A percentile compares a stretch with the other conserved stretches of the same genome.
Conservation (phyloP, 179 eudicot genomes). For the Beta macrorhiza region DNA sequence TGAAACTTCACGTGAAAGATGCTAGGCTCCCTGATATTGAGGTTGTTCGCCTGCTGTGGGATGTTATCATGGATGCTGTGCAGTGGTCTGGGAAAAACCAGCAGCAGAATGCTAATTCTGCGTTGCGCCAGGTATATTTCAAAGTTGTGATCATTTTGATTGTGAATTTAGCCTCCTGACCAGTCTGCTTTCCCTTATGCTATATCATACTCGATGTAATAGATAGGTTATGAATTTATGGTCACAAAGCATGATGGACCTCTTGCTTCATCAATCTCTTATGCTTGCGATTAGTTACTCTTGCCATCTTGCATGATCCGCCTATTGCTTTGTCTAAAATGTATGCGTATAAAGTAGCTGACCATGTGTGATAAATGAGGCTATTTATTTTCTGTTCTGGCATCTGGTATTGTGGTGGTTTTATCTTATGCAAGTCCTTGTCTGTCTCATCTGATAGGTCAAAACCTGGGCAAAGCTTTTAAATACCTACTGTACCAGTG, state of each 20-base stretch:
- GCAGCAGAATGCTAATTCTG: constrained; percentile 96
- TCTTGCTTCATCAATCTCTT: background rate
- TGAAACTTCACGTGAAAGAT: constrained; percentile 80
- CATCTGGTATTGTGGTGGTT: background rate
- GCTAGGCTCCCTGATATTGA: constrained; percentile 92
- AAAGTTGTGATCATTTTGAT: background rate
- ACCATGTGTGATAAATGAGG: background rate
- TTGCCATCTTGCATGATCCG: background rate
- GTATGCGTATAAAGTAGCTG: background rate
- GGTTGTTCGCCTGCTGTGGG: constrained; percentile 90
- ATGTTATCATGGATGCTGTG: constrained; percentile 95
- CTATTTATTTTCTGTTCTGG: no score
- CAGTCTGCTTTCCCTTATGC: background rate
- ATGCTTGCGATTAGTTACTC: background rate
- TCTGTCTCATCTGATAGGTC: constrained; percentile 47
- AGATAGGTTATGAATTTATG: background rate
- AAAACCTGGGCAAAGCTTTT: constrained; percentile 82
- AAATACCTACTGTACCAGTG: constrained; percentile 86
- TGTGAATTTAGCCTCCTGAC: background rate
- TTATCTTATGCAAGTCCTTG: constrained; percentile 17
- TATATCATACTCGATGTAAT: background rate
- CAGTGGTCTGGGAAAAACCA: constrained; percentile 99
- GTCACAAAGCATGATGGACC: background rate
- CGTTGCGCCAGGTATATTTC: constrained; percentile 78
- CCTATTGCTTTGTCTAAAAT: no score